These are phyloP conservation scores for Cenchrus purpureus DNA, from an alignment of 176 grass and related monocot species.

Conservation along the genomic window DNA sequence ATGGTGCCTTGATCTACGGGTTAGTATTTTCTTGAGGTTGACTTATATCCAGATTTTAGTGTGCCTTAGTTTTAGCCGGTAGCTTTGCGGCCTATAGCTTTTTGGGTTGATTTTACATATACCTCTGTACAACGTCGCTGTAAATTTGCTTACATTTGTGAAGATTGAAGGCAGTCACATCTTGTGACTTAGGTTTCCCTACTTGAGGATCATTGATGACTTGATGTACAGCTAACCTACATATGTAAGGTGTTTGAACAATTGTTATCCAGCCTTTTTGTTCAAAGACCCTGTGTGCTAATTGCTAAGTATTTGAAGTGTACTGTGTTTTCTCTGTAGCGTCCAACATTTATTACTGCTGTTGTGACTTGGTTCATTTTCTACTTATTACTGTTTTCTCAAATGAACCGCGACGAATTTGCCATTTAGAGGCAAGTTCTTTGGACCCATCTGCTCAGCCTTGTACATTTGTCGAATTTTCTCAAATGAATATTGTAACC, in stretches of 20 bases:
- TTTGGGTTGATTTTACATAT: background rate
- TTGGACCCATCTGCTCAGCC: background rate
- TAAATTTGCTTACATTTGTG: background rate
- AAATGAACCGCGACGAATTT: background rate
- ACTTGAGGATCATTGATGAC: background rate
- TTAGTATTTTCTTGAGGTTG: background rate
- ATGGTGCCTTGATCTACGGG: background rate
- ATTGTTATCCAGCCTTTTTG: background rate
- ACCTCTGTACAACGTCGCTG: background rate
- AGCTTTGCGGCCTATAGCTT: background rate
- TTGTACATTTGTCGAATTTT: background rate
- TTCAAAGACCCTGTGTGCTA: background rate
- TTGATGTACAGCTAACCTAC: slow-evolving; percentile 4
- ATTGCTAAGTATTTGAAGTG: background rate
- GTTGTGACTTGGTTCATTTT: background rate
- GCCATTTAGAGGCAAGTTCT: background rate
- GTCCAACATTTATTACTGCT: background rate
- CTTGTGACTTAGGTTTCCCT: background rate
- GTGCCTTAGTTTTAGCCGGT: background rate
- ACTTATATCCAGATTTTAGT: slow-evolving; percentile 12
- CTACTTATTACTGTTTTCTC: background rate
- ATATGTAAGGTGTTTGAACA: slow-evolving; percentile 1
- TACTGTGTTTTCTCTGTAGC: background rate
- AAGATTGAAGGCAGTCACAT: background rate
- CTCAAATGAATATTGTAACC: background rate